Conservation (phyloP, 768 basidiomycete genomes). For the Trametes cubensis region DNA sequence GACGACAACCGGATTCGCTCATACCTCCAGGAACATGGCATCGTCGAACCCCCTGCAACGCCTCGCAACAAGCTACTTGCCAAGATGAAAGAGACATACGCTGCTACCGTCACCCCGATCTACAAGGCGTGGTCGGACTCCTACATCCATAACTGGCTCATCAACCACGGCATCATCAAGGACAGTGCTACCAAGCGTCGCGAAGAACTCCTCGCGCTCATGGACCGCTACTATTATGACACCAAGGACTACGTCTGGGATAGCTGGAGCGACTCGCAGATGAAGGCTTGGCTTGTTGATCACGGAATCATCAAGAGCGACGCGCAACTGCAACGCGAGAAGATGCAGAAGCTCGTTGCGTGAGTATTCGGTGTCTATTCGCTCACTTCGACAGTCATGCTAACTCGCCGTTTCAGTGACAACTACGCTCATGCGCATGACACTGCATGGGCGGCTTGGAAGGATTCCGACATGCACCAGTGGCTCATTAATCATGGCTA, state of each 20-base stretch:
- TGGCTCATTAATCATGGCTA: slow-evolving; percentile 81
- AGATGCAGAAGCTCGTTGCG: slow-evolving; percentile 74
- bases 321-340: slow-evolving; percentile 66
- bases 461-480: slow-evolving; percentile 65
- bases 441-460: slow-evolving; percentile 70
- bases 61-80: slow-evolving; percentile 63
- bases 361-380: slow-evolving; percentile 36
- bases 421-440: slow-evolving; percentile 67
- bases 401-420: slow-evolving; percentile 45
- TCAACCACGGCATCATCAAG: slow-evolving; percentile 73
- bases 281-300: slow-evolving; percentile 78
- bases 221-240: slow-evolving; percentile 81
- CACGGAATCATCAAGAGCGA: slow-evolving; percentile 75
- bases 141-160: slow-evolving; percentile 84
- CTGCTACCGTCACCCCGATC: slow-evolving; percentile 58
- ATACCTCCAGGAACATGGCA: slow-evolving; percentile 76
- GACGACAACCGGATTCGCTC: slow-evolving; percentile 71
- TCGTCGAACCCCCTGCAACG: slow-evolving; percentile 66
- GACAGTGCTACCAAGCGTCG: slow-evolving; percentile 60
- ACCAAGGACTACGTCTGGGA: slow-evolving; percentile 37
- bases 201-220: slow-evolving; percentile 60
- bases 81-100: slow-evolving; percentile 72
- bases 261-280: slow-evolving; percentile 76
- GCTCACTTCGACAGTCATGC: not conserved
- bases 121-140: slow-evolving; percentile 90